Conservation (phyloP, 225 moss, liverwort and hornwort species). For the Pseudisothecium myosuroides region DNA sequence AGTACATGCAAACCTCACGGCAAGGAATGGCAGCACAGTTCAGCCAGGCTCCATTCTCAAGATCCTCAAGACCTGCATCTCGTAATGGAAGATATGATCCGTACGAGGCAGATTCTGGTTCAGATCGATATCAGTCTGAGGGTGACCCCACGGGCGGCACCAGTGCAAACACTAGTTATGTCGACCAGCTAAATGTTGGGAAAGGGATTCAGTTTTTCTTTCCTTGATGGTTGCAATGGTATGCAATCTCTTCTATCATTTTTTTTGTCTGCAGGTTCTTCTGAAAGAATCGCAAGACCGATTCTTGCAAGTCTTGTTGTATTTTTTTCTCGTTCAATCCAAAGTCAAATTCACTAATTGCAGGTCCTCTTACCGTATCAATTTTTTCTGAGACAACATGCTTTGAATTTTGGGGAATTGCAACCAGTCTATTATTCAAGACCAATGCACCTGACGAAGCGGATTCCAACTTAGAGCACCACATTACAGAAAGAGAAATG, state of each 20-base stretch:
- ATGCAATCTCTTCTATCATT: neutral
- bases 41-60: neutral
- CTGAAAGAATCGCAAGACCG: neutral
- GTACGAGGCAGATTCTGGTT: slow-evolving; percentile 4
- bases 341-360: neutral
- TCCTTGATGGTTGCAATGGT: neutral
- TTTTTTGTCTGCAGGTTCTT: neutral
- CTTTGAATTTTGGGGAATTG: neutral
- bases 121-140: slow-evolving; percentile 7
- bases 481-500: neutral
- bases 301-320: neutral
- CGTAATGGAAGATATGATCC: slow-evolving; percentile 7
- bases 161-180: slow-evolving; percentile 10
- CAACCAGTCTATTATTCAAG: neutral
- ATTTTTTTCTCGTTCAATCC: neutral
- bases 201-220: slow-evolving; percentile 48
- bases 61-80: neutral
- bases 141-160: neutral
- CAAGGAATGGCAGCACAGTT: slow-evolving; percentile 4
- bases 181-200: slow-evolving; percentile 38
- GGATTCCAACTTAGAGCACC: neutral
- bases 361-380: neutral
- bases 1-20: slow-evolving; percentile 2
- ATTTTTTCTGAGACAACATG: neutral
- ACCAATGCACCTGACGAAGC: neutral